Evolutionary conservation across 768 basidiomycete genomes (phyloP).

Genomic region (Leccinum incarnatum): DNA sequence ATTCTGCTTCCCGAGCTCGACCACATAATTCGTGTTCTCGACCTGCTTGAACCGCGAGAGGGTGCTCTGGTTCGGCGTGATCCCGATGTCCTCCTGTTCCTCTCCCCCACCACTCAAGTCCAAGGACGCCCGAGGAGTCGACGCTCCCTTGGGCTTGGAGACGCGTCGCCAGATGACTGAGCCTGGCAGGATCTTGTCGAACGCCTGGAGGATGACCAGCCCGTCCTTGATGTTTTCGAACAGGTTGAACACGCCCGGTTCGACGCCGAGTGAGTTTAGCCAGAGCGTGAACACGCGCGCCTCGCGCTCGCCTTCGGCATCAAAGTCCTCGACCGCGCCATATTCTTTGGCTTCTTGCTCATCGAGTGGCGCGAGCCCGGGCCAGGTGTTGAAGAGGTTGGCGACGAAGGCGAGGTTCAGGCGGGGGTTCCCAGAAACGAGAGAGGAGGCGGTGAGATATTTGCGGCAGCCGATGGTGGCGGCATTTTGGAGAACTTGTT

Average conservation of each 20-base stretch:
- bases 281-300: conserved; percentile 94
- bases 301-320: conserved; percentile 98
- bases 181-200: conserved; percentile 92
- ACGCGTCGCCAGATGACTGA: conserved; percentile 94
- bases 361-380: conserved; percentile 91
- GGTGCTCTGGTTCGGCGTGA: conserved; percentile 78
- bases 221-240: conserved; percentile 97
- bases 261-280: conserved; percentile 96
- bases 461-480: conserved; percentile 92
- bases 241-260: conserved; percentile 93
- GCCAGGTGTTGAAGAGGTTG: conserved; percentile 97
- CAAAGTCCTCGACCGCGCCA: conserved; percentile 91
- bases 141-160: conserved; percentile 73
- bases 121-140: conserved; percentile 34
- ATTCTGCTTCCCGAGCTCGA: conserved; percentile 90
- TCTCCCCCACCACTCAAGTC: conserved; percentile 40
- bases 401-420: conserved; percentile 98
- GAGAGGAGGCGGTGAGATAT: conserved; percentile 88
- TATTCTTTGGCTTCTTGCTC: conserved; percentile 92
- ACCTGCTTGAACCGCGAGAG: conserved; percentile 96
- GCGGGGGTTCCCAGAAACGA: conserved; percentile 89
- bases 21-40: conserved; percentile 96
- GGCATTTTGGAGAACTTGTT: conserved; percentile 93
- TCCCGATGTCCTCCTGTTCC: conserved; percentile 77
- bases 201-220: conserved; percentile 87